Base-by-base conservation (phyloP, 306 rosid species). In the Alnus rubra region DNA sequence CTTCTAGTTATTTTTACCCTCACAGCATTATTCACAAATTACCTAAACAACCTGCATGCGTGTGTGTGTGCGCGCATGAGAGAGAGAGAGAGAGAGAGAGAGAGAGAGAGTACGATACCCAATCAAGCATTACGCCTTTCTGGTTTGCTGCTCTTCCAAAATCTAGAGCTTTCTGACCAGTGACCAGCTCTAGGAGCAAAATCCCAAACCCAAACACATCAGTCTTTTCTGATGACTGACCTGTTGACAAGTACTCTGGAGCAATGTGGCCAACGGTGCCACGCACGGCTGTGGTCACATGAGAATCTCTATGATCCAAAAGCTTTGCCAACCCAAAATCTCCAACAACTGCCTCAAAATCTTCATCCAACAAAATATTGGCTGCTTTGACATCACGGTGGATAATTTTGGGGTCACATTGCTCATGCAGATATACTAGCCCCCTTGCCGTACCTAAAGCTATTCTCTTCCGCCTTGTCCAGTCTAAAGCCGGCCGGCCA, bases 371-470 rank as follows among this genome's bases (percentile, higher is more conserved):
- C 89, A 95, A 87, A 70, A 95, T 93, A 79, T 95, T 95, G 74
- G 99, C 99, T 0, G 99, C 99, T 83, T 95, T 95, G 69, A 95
- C 99, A 82, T 95, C 98, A 1, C 99, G 97, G 87, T 95, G 99
- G 56, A 95, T 95, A 35, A 95, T 95, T 81, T 90, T 95, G 23
- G 99, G 99, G 82, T 95, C 99, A 70, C 99, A 95, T 82, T 93
- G 98, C 87, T 95, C 98, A 3, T 96, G 99, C 84, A 96, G 87
- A 83, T 96, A 96, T 77, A 96, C 98, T 82, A 93, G 84, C 52
- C 98, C 99, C 82, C 99, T 88, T 42, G 99, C 99, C 0, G 99
- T 96, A 48, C 99, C 99, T 84, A 96, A 90, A 28, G 99, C 97
- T 88, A 93, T 91, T 85, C 88, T 91, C 88, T 96, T 96, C 56